Evolutionary conservation across 371 early-diverging fungal species (phyloP).

Genomic region (Mucor indicus): DNA sequence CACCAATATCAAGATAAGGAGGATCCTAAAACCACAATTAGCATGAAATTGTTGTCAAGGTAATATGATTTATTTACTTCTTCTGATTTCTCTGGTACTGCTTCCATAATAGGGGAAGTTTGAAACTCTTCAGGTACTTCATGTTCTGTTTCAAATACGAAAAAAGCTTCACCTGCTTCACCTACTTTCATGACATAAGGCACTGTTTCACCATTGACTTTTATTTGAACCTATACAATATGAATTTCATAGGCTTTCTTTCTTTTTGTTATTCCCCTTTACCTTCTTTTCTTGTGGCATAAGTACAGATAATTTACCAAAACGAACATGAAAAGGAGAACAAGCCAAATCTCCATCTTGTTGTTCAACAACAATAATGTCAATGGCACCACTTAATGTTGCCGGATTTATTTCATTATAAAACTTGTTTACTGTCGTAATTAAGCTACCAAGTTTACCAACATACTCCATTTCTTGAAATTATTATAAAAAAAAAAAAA

Average conservation of each 20-base stretch:
- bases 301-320: slow-evolving; percentile 94
- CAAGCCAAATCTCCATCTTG: slow-evolving; percentile 78
- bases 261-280: slow-evolving; percentile 8
- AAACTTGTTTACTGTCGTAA: slow-evolving; percentile 85
- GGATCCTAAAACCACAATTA: slow-evolving; percentile 27
- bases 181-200: slow-evolving; percentile 95
- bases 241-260: not conserved
- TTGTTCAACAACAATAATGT: slow-evolving; percentile 93
- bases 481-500: not conserved
- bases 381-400: slow-evolving; percentile 98
- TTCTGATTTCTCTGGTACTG: slow-evolving; percentile 36
- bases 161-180: slow-evolving; percentile 98
- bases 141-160: slow-evolving; percentile 88
- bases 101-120: slow-evolving; percentile 85
- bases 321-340: slow-evolving; percentile 98
- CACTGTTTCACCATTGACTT: slow-evolving; percentile 80
- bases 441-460: slow-evolving; percentile 37
- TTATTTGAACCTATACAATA: slow-evolving; percentile 87
- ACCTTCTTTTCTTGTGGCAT: slow-evolving; percentile 87
- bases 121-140: slow-evolving; percentile 87
- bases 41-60: too few species aligned
- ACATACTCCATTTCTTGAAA: slow-evolving; percentile 45
- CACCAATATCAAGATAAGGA: slow-evolving; percentile 44
- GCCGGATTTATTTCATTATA: slow-evolving; percentile 98
- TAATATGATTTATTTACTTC: too few species aligned